These are phyloP conservation scores for Pleurotus pulmonarius DNA, from an alignment of 768 basidiomycete species.

Conservation along the genomic window DNA sequence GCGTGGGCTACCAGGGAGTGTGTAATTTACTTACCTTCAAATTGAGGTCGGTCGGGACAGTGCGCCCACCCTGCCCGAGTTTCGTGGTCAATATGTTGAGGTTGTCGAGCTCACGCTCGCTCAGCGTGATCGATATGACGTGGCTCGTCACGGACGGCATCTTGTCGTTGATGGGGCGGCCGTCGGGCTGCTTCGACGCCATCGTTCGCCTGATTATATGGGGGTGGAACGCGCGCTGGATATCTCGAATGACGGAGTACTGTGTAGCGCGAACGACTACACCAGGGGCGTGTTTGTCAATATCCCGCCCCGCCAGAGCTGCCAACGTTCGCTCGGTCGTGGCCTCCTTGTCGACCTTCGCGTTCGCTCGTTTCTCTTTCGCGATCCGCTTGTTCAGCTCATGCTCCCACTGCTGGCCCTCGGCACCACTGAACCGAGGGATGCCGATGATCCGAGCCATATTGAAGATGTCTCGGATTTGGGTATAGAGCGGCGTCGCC, in stretches of 20 bases:
- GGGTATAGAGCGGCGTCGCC: constrained; percentile 11
- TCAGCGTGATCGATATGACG: background rate
- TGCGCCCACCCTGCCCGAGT: background rate
- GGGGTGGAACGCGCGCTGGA: background rate
- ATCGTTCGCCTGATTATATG: constrained; percentile 6
- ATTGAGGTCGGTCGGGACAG: background rate
- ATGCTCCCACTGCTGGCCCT: background rate
- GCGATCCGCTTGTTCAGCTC: background rate
- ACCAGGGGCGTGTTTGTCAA: too few relatives aligned
- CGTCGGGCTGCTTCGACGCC: constrained; percentile 2
- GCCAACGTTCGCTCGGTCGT: too few relatives aligned
- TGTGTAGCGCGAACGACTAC: too few relatives aligned
- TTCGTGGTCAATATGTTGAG: background rate
- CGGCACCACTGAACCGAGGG: background rate
- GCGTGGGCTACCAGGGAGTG: background rate
- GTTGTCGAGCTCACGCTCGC: background rate
- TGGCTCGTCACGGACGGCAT: background rate
- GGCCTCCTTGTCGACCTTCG: too few relatives aligned
- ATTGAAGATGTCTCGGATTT: constrained; percentile 6
- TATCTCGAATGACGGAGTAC: background rate
- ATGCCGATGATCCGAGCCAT: constrained; percentile 1
- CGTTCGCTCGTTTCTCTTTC: background rate
- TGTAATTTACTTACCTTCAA: background rate
- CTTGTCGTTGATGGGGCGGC: background rate
- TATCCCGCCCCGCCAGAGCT: too few relatives aligned